Conservation (phyloP, 1,284 basidiomycete genomes). For the Sporisorium iseilematis-ciliati region DNA sequence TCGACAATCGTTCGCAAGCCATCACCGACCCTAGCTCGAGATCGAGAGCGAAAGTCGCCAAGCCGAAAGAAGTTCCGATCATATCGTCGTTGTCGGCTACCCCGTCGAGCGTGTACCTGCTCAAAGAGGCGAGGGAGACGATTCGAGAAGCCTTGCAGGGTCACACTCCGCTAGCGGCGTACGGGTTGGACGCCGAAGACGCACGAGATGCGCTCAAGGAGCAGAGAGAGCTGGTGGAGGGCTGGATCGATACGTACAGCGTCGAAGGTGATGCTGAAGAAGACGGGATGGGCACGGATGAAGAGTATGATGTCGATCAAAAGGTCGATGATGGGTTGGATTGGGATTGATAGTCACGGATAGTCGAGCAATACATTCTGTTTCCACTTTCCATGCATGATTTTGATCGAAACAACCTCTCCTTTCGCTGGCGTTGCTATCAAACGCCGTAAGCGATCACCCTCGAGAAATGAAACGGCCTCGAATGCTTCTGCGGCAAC, state of each 20-base stretch:
- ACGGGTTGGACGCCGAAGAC: slow-evolving; percentile 51
- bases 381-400: too few relatives aligned
- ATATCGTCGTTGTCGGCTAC: slow-evolving; percentile 52
- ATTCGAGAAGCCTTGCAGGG: slow-evolving; percentile 49
- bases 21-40: slow-evolving; percentile 7
- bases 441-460: slow-evolving; percentile 62
- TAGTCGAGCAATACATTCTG: too few relatives aligned
- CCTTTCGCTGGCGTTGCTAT: not conserved
- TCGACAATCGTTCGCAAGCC: slow-evolving; percentile 23
- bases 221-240: slow-evolving; percentile 60
- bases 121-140: slow-evolving; percentile 42
- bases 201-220: slow-evolving; percentile 61
- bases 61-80: slow-evolving; percentile 37
- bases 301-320: slow-evolving; percentile 56
- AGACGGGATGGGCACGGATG: slow-evolving; percentile 57
- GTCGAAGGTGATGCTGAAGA: slow-evolving; percentile 42
- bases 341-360: slow-evolving; percentile 36
- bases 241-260: slow-evolving; percentile 56
- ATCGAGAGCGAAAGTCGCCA: slow-evolving; percentile 1
- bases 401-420: not conserved
- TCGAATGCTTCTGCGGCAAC: slow-evolving; percentile 82
- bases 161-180: slow-evolving; percentile 50
- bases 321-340: slow-evolving; percentile 39
- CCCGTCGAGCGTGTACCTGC: slow-evolving; percentile 43
- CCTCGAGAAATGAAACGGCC: slow-evolving; percentile 92